Conservation (phyloP, 768 basidiomycete species). For the Russula sp. region DNA sequence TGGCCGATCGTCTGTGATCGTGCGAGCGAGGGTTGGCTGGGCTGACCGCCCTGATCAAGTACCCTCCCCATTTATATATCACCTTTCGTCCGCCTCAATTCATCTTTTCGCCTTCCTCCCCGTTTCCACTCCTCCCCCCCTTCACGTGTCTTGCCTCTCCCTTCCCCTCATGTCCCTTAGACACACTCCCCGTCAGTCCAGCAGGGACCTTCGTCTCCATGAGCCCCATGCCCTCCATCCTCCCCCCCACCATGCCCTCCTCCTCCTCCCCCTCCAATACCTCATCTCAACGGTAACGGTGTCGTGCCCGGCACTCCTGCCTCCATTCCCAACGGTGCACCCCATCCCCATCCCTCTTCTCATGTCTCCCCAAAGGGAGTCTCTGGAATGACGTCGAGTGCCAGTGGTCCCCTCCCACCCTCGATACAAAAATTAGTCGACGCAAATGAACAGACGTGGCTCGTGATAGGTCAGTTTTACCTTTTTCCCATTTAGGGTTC, state of each 20-base stretch:
- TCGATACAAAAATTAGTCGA: constrained; percentile 72
- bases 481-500: constrained; percentile 21
- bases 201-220: constrained; percentile 63
- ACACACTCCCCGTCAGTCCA: constrained; percentile 57
- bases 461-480: constrained; percentile 70
- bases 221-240: constrained; percentile 50
- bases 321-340: constrained; percentile 44
- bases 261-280: constrained; percentile 40
- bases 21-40: constrained; percentile 47
- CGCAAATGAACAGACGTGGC: constrained; percentile 95
- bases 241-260: constrained; percentile 45
- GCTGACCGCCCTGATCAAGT: constrained; percentile 42
- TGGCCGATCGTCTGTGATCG: constrained; percentile 63
- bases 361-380: constrained; percentile 40
- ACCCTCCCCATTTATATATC: constrained; percentile 37
- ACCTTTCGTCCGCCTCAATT: constrained; percentile 31
- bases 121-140: constrained; percentile 36
- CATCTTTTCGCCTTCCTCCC: constrained; percentile 35
- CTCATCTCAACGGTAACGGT: constrained; percentile 55
- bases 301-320: constrained; percentile 46
- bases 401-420: constrained; percentile 35
- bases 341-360: constrained; percentile 39
- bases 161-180: constrained; percentile 53
- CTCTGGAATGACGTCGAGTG: constrained; percentile 31
- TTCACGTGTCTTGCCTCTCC: constrained; percentile 32